These are phyloP conservation scores for Syzygium syzygioides DNA, from an alignment of 441 rosid genomes.

Conservation along the genomic window DNA sequence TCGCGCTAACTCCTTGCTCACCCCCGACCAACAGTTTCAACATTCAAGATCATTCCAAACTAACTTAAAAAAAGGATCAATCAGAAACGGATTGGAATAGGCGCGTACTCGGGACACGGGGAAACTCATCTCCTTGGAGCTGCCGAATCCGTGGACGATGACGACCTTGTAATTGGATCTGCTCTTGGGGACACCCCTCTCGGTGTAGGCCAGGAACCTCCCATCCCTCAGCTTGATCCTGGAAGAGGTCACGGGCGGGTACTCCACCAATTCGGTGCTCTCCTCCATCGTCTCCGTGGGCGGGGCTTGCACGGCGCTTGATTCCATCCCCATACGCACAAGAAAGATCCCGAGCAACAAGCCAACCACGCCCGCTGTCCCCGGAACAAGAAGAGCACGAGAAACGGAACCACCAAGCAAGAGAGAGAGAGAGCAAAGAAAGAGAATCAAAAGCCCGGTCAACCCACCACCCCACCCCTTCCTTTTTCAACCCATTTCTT, in stretches of 20 bases:
- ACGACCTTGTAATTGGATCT: conserved; percentile 50
- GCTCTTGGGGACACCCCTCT: conserved; percentile 57
- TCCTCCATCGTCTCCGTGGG: conserved; percentile 6
- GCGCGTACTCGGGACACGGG: conserved; percentile 51
- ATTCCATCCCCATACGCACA: conserved; percentile 34
- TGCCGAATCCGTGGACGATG: conserved; percentile 85
- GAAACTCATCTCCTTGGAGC: conserved; percentile 83
- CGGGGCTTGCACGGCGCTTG: conserved; percentile 7
- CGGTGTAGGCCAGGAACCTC: conserved; percentile 61
- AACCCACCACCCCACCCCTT: not conserved
- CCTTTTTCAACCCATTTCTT: not conserved
- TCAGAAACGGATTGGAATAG: not conserved
- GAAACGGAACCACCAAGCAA: not conserved
- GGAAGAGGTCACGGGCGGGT: conserved; percentile 23
- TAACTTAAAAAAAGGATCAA: not conserved
- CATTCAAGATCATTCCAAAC: not conserved
- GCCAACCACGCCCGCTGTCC: conserved; percentile 8
- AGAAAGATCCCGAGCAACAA: conserved; percentile 16
- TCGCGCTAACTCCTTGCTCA: not conserved
- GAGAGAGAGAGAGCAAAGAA: too few relatives aligned
- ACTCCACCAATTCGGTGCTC: conserved; percentile 13
- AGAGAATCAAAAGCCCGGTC: not conserved
- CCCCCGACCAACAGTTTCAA: not conserved
- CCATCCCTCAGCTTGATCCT: conserved; percentile 76
- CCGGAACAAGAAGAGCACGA: conserved; percentile 15